Base-by-base conservation (phyloP, 2,329 filamentous ascomycete species). In the Cladosporium cucumerinum region DNA sequence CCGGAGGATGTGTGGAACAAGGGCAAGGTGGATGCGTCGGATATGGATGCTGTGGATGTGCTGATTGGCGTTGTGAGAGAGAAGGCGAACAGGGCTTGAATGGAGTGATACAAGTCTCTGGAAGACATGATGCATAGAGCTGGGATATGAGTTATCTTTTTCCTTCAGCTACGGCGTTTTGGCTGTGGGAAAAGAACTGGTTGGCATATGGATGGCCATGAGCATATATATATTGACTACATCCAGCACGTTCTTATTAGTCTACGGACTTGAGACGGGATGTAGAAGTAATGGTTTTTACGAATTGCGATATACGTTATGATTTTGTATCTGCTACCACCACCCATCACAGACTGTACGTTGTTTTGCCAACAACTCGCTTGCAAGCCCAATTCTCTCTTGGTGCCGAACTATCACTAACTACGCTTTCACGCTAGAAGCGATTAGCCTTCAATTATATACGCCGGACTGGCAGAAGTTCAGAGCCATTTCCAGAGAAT, bases 11-110 rank as follows among this genome's bases (percentile, higher is more conserved):
- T 87, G 58, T 84, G 87, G 73, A 61, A 66, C 14, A 77, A 78
- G 6, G 81, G 83, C 32, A 81, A 77, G 21, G 80, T 94, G n/a
- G 90, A 97, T 74, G 92, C 94, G 0, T 82, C 80, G 23, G 88
- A 97, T 76, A 98, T 98, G 95, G 90, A 93, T 61, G 88, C 87
- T 8, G 87, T 97, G 48, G 92, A 97, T 66, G 67, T 69, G 61
- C 54, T 78, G 21, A 75, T 78, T 36, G 68, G 71, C 11, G 46
- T 39, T 18, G 16, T 65, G 10, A 57, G 63, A 32, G 30, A 34
- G 26, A 64, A 26, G 54, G 62, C 62, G n/a, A 54, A 51, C 28
- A 52, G 49, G 54, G 43, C 62, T n/a, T 64, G 32, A 64, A 25
- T 48, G 34, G 14, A 5, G 30, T 32, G 16, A 32, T 54, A 5